Percentiles rank a stretch among this genome's conserved stretches.
These are phyloP conservation scores for Gossypium australe DNA, from an alignment of 345 rosid species.

Conservation along the genomic window DNA sequence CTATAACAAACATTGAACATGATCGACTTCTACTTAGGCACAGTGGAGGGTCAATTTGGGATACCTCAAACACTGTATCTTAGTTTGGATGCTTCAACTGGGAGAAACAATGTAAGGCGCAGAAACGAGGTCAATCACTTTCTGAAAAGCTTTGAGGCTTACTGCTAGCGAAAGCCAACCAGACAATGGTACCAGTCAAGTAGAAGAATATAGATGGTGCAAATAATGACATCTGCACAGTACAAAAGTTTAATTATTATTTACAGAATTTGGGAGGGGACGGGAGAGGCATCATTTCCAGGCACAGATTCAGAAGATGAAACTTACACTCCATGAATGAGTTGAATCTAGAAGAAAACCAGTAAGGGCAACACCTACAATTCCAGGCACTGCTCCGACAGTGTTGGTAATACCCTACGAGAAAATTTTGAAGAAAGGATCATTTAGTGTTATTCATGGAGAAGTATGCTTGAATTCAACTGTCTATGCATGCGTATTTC, in stretches of 20 bases:
- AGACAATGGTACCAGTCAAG: constrained; percentile 78
- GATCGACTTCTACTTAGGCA: constrained; percentile 2
- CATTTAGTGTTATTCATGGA: not conserved
- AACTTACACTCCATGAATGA: constrained; percentile 95
- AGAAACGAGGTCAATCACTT: constrained; percentile 25
- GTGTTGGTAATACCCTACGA: constrained; percentile 87
- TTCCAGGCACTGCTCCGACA: constrained; percentile 88
- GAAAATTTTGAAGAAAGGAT: constrained; percentile 1
- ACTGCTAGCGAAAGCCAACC: constrained; percentile 87
- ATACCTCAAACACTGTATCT: not conserved
- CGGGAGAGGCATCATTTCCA: not conserved
- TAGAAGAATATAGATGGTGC: constrained; percentile 92
- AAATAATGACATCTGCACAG: constrained; percentile 62
- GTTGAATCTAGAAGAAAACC: constrained; percentile 90
- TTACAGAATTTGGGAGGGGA: not conserved
- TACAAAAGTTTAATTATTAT: constrained; percentile 5
- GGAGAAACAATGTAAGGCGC: not conserved
- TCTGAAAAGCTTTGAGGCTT: constrained; percentile 68
- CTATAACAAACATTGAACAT: not conserved
- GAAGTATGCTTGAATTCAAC: not conserved
- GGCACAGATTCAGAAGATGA: not conserved
- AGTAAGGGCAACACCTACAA: constrained; percentile 85
- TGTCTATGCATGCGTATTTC: not conserved
- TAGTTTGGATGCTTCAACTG: constrained; percentile 10
- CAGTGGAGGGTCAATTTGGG: constrained; percentile 6